Base-by-base conservation (phyloP, 495 filamentous ascomycete genomes). In the Terfezia claveryi region DNA sequence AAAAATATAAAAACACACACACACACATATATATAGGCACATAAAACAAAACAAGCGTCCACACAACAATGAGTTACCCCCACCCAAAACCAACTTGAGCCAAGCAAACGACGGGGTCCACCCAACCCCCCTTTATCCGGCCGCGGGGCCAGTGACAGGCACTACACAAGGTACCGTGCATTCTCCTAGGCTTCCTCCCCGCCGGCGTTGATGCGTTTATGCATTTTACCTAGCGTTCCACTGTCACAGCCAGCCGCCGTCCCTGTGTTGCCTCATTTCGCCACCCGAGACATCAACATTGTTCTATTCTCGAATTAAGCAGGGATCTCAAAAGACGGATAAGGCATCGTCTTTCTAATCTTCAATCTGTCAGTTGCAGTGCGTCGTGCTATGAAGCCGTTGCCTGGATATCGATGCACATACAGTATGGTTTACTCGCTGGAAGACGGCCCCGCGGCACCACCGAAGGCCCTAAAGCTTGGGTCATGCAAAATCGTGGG, bases 191-290 rank as follows among this genome's bases (percentile, higher is more conserved):
- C n/a, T n/a, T n/a, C n/a, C 27, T 32, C 27, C 27, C 20, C 20
- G 20, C 20, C 20, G 20, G 4, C 27, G 27, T 32, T 32, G 27
- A 46, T 46, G 41, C 41, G 41, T 46, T 46, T 46, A 46, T 46
- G 41, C 41, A 6, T 14, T 8, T 46, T 20, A 20, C 20, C 20
- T 20, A 20, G 20, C 20, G 20, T 20, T 9, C 41, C 41, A 14
- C 12, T 23, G 49, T 51, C 51, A 32, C 46, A 46, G 37, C 61
- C 58, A 61, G 53, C 53, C 55, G 38, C 57, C 44, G 37, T 56
- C 55, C 60, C 62, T 56, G 60, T 62, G 60, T 56, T 62, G 60
- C 59, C 59, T 62, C 61, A 62, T 62, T 62, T 62, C 60, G 60
- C 62, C 60, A 62, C 60, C 60, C 60, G 60, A 62, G 60, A 62